These are phyloP conservation scores for Wickerhamiella kazuoi DNA, from an alignment of 805 yeast species.

Conservation along the genomic window DNA sequence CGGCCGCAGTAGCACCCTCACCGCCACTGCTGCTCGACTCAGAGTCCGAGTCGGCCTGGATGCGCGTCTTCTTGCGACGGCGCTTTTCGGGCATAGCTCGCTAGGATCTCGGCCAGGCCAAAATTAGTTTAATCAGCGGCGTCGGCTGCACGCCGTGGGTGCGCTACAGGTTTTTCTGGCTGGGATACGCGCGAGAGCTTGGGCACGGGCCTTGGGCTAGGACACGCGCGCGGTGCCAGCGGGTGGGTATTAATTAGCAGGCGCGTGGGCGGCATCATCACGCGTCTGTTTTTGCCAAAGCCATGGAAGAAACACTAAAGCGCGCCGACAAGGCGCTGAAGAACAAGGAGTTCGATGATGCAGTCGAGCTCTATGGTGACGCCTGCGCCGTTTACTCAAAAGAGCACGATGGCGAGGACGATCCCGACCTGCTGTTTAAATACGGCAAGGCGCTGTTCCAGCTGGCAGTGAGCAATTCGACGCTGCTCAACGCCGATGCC, in stretches of 20 bases:
- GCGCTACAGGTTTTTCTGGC: no score
- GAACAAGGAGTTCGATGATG: conserved; percentile 44
- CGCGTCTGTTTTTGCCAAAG: neutral
- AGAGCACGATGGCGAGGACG: conserved; percentile 40
- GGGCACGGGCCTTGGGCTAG: neutral
- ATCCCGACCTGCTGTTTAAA: conserved; percentile 50
- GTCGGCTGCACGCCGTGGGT: no score
- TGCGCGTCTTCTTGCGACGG: conserved; percentile 17
- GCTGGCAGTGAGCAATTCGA: conserved; percentile 55
- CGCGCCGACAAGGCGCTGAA: conserved; percentile 53
- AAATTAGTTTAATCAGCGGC: no score
- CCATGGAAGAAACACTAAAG: conserved; percentile 30
- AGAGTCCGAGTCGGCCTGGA: conserved; percentile 7
- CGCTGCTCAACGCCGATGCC: conserved; percentile 46
- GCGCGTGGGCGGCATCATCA: neutral
- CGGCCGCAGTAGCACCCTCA: neutral
- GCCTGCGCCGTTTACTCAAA: conserved; percentile 45
- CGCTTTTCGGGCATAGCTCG: conserved; percentile 11
- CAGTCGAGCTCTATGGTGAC: conserved; percentile 51
- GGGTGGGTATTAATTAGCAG: neutral
- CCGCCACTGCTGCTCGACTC: neutral
- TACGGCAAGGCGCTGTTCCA: conserved; percentile 72
- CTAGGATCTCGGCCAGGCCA: no score
- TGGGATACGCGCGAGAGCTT: no score
- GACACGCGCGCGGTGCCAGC: neutral